phyloP scores from a whole-genome alignment of 352 stramenopile genomes.

The Phytophthora colocasiae region DNA sequence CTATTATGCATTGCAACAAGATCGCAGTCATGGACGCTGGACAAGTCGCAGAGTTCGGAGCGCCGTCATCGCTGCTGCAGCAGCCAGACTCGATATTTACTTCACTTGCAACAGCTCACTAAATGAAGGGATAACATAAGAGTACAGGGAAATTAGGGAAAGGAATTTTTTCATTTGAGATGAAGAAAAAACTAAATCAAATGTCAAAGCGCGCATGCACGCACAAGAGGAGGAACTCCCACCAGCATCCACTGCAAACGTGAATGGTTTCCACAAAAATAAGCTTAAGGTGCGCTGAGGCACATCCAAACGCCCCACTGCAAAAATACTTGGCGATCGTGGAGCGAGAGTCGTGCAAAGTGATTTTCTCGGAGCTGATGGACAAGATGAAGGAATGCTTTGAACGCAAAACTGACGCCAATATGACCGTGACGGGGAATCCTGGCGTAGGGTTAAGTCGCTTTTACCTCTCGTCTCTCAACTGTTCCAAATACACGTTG shows the following conservation, averaged over 20 bases:
- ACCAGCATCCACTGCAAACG: no score
- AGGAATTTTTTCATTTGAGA: no score
- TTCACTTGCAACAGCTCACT: constrained; percentile 13
- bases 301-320: background rate
- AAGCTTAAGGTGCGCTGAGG: no score
- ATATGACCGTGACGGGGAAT: constrained; percentile 30
- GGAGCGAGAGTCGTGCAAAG: constrained; percentile 1
- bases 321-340: constrained; percentile 4
- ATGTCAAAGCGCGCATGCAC: no score
- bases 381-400: constrained; percentile 5
- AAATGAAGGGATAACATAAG: no score
- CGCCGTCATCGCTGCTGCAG: constrained; percentile 7
- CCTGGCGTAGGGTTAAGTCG: constrained; percentile 28
- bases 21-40: constrained; percentile 39
- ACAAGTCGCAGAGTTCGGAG: constrained; percentile 88
- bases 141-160: no score
- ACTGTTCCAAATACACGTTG: background rate
- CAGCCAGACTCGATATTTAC: constrained; percentile 17
- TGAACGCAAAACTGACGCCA: background rate
- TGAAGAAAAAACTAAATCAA: no score
- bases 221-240: no score
- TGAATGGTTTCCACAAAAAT: no score
- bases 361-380: constrained; percentile 13
- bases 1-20: constrained; percentile 30
- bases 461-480: constrained; percentile 37